Evolutionary conservation across 768 basidiomycete species (phyloP), one percentile per base, ranked within the genome.

Genomic region (Guyanaporus albipodus): DNA sequence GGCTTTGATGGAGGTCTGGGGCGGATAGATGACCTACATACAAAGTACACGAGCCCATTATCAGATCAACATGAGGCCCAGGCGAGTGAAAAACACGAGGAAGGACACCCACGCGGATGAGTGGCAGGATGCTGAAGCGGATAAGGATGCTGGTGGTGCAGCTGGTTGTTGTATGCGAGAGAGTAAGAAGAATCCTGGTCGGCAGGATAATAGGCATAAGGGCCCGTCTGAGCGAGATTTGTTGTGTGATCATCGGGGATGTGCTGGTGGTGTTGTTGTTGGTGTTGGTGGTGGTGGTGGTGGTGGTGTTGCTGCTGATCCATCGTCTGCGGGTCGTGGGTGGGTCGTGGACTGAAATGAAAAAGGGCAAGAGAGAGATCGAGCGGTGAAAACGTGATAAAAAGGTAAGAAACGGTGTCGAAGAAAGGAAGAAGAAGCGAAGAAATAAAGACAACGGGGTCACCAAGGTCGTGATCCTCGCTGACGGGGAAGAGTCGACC

Each of bases 91-190:
- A 63, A 69, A 71, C 64, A 24, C 62, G 64, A 68, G 64, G 66
- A 70, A 72, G 70, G 66, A 63, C 63, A 86, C 85, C 76, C 83
- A 83, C 87, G 86, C 73, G 85, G 71, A 73, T 78, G 79, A 67
- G 79, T 75, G 68, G 71, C 75, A 63, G 73, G 59, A 59, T 79
- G 76, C 58, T 71, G 74, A 66, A 74, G 68, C 63, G 76, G 78
- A 75, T 83, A 85, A 66, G 74, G 67, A 55, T 68, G 69, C 44
- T 66, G 62, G 53, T 63, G 64, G 45, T 67, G 64, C 59, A 68
- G 48, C 66, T 76, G 79, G 57, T 76, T 65, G 60, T 70, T 68
- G 68, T 80, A 80, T 48, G 70, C 68, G 60, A 79, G 65, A 59
- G 64, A 71, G 68, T 79, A 83, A 49, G 75, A 63, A 62, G 72